Percentiles rank a stretch among this genome's conserved stretches.
phyloP scores from a whole-genome alignment of 139 green algal genomes.

The Picocystis salinarum region DNA sequence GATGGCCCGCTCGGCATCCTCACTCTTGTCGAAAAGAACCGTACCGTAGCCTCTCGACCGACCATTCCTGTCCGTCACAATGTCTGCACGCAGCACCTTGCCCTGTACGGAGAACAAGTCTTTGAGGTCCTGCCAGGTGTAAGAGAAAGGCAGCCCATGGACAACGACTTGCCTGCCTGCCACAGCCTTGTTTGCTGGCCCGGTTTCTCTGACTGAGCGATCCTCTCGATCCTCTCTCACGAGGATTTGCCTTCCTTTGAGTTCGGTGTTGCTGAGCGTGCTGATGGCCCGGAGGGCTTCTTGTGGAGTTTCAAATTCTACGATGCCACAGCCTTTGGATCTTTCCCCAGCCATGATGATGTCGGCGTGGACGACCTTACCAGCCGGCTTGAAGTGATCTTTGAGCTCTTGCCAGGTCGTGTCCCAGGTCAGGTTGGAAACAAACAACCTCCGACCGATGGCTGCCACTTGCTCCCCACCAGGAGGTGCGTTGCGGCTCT shows the following conservation, averaged over 20 bases:
- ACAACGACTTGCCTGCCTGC: slow-evolving; percentile 31
- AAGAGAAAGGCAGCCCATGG: slow-evolving; percentile 35
- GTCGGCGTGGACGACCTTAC: slow-evolving; percentile 31
- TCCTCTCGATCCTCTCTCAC: slow-evolving; percentile 18
- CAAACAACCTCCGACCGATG: slow-evolving; percentile 1
- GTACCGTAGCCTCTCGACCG: slow-evolving; percentile 23
- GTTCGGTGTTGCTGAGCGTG: slow-evolving; percentile 10
- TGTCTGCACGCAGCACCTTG: slow-evolving; percentile 21
- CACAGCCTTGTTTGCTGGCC: slow-evolving; percentile 1
- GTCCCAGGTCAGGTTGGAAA: slow-evolving; percentile 5
- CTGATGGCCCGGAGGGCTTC: neutral
- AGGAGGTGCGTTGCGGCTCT: neutral
- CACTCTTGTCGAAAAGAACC: slow-evolving; percentile 16
- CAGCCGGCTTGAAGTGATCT: slow-evolving; percentile 45
- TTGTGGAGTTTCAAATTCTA: slow-evolving; percentile 1
- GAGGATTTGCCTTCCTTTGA: slow-evolving; percentile 12
- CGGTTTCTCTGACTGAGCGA: neutral
- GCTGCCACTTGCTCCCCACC: neutral
- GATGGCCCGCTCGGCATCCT: slow-evolving; percentile 16
- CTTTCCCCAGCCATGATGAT: slow-evolving; percentile 12
- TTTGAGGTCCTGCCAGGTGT: slow-evolving; percentile 38
- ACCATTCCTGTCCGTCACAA: slow-evolving; percentile 11
- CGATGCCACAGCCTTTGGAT: slow-evolving; percentile 2
- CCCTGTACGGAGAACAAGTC: slow-evolving; percentile 23
- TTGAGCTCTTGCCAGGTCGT: slow-evolving; percentile 47